phyloP scores from a whole-genome alignment of 768 basidiomycete genomes.

The Amylocystis lapponica region DNA sequence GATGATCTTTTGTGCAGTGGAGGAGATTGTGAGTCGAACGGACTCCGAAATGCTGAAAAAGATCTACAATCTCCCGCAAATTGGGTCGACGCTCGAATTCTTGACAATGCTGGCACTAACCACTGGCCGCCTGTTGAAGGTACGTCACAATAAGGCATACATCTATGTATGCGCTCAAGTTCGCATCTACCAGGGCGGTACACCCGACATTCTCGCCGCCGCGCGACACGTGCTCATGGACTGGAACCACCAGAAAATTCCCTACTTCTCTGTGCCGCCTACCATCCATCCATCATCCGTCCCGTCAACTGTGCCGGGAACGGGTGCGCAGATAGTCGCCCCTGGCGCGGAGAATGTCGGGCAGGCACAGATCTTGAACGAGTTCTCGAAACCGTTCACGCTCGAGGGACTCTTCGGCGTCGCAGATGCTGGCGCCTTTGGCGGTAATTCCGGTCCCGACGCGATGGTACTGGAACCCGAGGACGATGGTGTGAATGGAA shows the following conservation, averaged over 20 bases:
- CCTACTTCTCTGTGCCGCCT: slow-evolving; percentile 81
- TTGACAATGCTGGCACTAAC: slow-evolving; percentile 84
- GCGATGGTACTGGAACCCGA: slow-evolving; percentile 31
- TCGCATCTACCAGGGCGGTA: slow-evolving; percentile 59
- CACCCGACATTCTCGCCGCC: slow-evolving; percentile 79
- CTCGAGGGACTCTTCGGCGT: slow-evolving; percentile 75
- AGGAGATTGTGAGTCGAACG: slow-evolving; percentile 77
- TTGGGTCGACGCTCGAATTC: slow-evolving; percentile 70
- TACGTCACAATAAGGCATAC: slow-evolving; percentile 16
- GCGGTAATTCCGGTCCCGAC: slow-evolving; percentile 29
- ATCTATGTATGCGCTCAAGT: neutral
- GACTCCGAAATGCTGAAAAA: slow-evolving; percentile 66
- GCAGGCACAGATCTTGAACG: slow-evolving; percentile 69
- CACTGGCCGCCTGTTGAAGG: slow-evolving; percentile 81
- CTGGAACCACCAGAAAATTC: slow-evolving; percentile 96
- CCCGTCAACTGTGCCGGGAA: slow-evolving; percentile 40
- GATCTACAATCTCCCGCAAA: slow-evolving; percentile 82
- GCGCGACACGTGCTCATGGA: slow-evolving; percentile 81
- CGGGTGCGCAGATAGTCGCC: slow-evolving; percentile 39
- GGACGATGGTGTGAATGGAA: slow-evolving; percentile 26
- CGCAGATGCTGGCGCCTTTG: slow-evolving; percentile 79
- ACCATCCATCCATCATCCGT: slow-evolving; percentile 70
- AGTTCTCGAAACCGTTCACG: slow-evolving; percentile 75
- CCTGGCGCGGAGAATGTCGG: slow-evolving; percentile 78
- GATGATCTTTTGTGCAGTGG: slow-evolving; percentile 46